Evolutionary conservation across 2,329 filamentous ascomycete genomes (phyloP), one percentile per base, ranked within the genome.

Genomic region (Phyllosticta capitalensis): DNA sequence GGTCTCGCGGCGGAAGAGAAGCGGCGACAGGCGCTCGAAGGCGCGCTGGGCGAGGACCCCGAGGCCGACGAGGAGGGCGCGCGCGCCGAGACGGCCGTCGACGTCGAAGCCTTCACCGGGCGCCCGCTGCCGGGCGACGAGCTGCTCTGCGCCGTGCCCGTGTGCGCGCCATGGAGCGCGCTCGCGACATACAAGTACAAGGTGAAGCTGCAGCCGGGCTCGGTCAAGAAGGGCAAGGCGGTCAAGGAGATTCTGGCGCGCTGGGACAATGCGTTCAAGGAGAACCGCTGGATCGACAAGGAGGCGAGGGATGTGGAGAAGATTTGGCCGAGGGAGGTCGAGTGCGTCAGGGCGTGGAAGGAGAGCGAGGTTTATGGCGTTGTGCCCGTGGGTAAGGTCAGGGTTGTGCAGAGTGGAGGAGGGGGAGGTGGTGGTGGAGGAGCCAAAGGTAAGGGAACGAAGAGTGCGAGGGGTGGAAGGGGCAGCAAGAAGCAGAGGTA

Each of bases 191-290:
- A 88, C 75, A 96, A 96, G 75, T 97, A 96, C 78, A 95, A 95
- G 74, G 89, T 86, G 58, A 99, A 99, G 78, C 74, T 99, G 66
- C 94, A 97, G 74, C 94, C 94, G 0, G 94, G 94, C 0, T 75
- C 85, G 0, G 81, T 87, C 64, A 99, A 97, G 80, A 96, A 96
- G 76, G 92, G 94, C 9, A 97, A 96, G 71, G 92, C 91, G 0
- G 85, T 96, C 54, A 90, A 89, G 71, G 92, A 97, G 73, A 87
- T 97, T 30, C 74, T 97, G n/a, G 84, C 86, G 54, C 82, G 83
- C 61, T 96, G 92, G 92, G 81, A 87, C 64, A 73, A 79, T 20
- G 90, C 85, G 55, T 82, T 84, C 6, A 78, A 77, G 57, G 78
- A 78, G 55, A 63, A 69, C 7, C 75, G 72, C 62, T 73, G 71